Evolutionary conservation across 352 stramenopile species (phyloP), one percentile per base, ranked within the genome.

Genomic region (Globisporangium okanoganense): DNA sequence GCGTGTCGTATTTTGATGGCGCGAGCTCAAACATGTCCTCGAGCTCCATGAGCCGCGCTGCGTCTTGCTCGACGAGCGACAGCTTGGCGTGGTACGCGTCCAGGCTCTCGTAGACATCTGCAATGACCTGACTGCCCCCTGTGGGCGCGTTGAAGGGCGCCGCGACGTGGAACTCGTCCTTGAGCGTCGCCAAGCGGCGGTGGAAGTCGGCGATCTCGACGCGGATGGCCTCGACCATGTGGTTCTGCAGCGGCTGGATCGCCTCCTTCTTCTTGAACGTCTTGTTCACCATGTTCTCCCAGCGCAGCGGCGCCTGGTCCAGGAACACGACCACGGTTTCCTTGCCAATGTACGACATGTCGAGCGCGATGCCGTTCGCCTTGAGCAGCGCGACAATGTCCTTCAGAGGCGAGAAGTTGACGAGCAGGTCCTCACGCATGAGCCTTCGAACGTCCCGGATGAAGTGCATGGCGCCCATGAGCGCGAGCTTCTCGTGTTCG

Each of bases 11-110:
- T 27, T 90, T 90, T 22, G 78, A 95, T 1, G 79, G 73, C 1
- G 86, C 68, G 12, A 99, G 71, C 65, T 99, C 95, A 69, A 98
- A 99, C 66, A 98, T 94, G 49, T 98, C 94, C 67, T 98, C 94
- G 13, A 98, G 75, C 54, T 98, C 88, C 35, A 96, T 76, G 51
- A 97, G 73, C 31, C 73, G 74, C n/a, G 73, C 58, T 18, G 86
- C 87, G 69, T 98, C 84, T 0, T 78, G 65, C 64, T 98, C 94
- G 25, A 97, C 74, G 8, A 87, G 66, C 33, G 71, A 55, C 20
- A 98, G 49, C 56, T 90, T 91, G 3, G 58, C 58, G 43, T 96
- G 82, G 63, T 97, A 97, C 9, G 71, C 74, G 64, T 98, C 90
- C 57, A 98, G 79, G 25, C 85, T 76, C 0, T 71, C 67, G 63